phyloP scores from a whole-genome alignment of 2,329 filamentous ascomycete genomes.

The Aspergillus pseudonomiae region DNA sequence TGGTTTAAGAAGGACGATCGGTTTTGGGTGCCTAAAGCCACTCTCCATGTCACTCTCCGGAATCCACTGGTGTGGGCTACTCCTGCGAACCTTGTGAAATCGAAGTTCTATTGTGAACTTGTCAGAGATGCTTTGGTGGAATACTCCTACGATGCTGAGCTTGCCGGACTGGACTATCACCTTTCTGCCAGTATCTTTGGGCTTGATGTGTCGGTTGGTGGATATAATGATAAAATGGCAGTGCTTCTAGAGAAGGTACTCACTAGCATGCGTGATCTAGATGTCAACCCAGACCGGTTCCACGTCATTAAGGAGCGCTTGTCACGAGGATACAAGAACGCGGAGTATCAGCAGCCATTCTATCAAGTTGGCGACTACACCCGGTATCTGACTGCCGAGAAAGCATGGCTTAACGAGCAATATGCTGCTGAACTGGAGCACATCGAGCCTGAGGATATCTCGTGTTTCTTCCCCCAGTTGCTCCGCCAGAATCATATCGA shows the following conservation, averaged over 20 bases:
- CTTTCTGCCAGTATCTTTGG: conserved; percentile 74
- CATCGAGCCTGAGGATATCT: conserved; percentile 74
- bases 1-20: conserved; percentile 99
- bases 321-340: conserved; percentile 77
- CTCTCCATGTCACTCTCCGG: conserved; percentile 76
- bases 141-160: conserved; percentile 93
- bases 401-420: conserved; percentile 78
- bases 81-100: conserved; percentile 76
- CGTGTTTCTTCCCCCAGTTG: conserved; percentile 76
- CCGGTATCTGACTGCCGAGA: conserved; percentile 76
- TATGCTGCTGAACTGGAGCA: conserved; percentile 74
- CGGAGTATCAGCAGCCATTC: conserved; percentile 85
- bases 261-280: conserved; percentile 78
- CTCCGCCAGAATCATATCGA: conserved; percentile 86
- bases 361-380: conserved; percentile 84
- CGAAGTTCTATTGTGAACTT: conserved; percentile 78
- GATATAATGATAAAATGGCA: conserved; percentile 95
- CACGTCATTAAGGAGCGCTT: conserved; percentile 87
- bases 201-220: conserved; percentile 75
- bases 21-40: conserved; percentile 97
- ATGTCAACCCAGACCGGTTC: conserved; percentile 85
- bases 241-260: conserved; percentile 90
- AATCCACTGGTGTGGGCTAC: conserved; percentile 80
- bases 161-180: conserved; percentile 83
- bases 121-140: conserved; percentile 88